phyloP scores from a whole-genome alignment of 441 rosid genomes.

The Arabidopsis lyrata region DNA sequence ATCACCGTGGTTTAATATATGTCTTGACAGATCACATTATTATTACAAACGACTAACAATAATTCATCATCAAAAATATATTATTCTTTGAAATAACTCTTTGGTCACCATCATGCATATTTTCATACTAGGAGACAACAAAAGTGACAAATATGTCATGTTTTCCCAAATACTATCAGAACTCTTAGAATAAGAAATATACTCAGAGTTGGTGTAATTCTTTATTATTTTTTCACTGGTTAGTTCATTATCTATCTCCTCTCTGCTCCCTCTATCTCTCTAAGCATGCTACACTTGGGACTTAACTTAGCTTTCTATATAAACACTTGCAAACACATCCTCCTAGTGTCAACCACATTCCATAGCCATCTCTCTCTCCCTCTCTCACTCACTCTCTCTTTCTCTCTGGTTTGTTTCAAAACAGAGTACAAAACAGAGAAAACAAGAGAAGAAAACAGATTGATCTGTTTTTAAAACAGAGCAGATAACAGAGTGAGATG shows the following conservation, averaged over 20 bases:
- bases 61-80: neutral
- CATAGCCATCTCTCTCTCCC: constrained; percentile 5
- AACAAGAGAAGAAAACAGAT: neutral
- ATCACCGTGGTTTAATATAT: no score
- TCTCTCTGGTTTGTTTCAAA: neutral
- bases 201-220: neutral
- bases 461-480: neutral
- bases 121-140: constrained; percentile 4
- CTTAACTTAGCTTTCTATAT: constrained; percentile 34
- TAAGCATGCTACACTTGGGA: constrained; percentile 15
- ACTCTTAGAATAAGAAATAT: constrained; percentile 4
- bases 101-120: constrained; percentile 3
- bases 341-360: constrained; percentile 34
- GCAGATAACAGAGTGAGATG: constrained; percentile 48
- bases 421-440: constrained; percentile 9
- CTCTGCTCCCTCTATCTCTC: neutral
- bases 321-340: constrained; percentile 33
- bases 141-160: constrained; percentile 19
- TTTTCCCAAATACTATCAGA: constrained; percentile 2
- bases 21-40: no score
- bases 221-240: neutral
- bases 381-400: constrained; percentile 29
- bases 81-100: neutral
- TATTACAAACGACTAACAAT: no score
- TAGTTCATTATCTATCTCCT: constrained; percentile 6